phyloP scores from a whole-genome alignment of 2,329 filamentous ascomycete genomes.

The Leptosphaerulina australis region DNA sequence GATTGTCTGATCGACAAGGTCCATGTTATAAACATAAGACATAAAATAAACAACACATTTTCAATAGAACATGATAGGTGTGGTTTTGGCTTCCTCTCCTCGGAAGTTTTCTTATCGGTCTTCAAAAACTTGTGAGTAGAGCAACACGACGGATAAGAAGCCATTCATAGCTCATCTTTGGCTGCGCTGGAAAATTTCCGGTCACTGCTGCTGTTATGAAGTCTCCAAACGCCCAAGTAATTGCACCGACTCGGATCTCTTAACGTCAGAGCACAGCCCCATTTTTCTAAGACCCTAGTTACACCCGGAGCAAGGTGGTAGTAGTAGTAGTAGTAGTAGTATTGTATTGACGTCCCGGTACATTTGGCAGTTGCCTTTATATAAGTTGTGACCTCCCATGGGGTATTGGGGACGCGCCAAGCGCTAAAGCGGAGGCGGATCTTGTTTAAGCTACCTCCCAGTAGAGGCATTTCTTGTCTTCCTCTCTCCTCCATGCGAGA shows the following conservation, averaged over 20 bases:
- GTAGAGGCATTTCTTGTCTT: too few species aligned
- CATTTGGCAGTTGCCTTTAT: too few species aligned
- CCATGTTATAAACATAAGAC: not conserved
- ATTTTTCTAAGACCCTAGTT: not conserved
- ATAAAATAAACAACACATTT: not conserved
- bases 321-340: too few species aligned
- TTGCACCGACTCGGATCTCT: not conserved
- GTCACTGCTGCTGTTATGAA: not conserved
- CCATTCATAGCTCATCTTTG: not conserved
- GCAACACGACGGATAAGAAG: slow-evolving; percentile 3
- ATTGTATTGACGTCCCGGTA: too few species aligned
- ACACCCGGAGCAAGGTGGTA: slow-evolving; percentile 5
- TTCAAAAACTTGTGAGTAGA: not conserved
- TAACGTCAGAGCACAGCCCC: not conserved
- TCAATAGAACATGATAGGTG: not conserved
- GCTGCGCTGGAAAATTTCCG: not conserved
- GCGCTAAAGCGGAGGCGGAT: too few species aligned
- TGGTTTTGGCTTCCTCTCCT: not conserved
- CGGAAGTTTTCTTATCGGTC: not conserved
- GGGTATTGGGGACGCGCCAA: too few species aligned
- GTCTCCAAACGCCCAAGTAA: not conserved
- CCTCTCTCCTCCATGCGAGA: too few species aligned
- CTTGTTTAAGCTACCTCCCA: too few species aligned
- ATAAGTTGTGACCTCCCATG: too few species aligned
- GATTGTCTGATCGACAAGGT: not conserved